Evolutionary conservation across 345 rosid genomes (phyloP).

Genomic region (Lepidium africanum): DNA sequence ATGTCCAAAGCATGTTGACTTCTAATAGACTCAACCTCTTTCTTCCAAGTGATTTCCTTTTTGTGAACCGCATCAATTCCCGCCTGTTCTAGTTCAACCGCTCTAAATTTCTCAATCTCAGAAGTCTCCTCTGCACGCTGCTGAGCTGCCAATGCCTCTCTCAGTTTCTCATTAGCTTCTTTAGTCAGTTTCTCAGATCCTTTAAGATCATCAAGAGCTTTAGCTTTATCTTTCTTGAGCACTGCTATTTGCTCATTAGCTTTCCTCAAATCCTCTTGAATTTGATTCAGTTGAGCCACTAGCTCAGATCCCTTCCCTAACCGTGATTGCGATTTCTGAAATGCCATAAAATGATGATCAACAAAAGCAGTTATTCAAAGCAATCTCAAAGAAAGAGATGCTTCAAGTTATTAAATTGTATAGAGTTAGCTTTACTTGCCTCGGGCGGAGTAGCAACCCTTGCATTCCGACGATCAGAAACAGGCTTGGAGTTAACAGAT

Average conservation of each 20-base stretch:
- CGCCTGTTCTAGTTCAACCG: constrained; percentile 79
- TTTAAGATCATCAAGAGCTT: constrained; percentile 65
- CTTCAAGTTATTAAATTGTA: background rate
- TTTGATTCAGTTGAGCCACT: constrained; percentile 53
- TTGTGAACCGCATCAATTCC: constrained; percentile 77
- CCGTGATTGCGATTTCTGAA: constrained; percentile 56
- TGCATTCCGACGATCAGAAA: constrained; percentile 54
- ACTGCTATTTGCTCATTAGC: constrained; percentile 58
- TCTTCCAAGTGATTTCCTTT: constrained; percentile 76
- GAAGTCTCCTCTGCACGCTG: constrained; percentile 82
- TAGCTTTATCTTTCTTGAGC: constrained; percentile 73
- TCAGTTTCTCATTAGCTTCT: constrained; percentile 69
- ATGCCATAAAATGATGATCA: background rate
- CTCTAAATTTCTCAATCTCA: constrained; percentile 84
- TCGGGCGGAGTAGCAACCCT: constrained; percentile 60
- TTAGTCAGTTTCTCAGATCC: constrained; percentile 52
- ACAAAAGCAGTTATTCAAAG: background rate
- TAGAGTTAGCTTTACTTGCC: constrained; percentile 36
- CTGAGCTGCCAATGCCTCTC: constrained; percentile 82
- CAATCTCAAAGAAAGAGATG: background rate
- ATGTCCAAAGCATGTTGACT: constrained; percentile 85
- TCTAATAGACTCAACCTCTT: constrained; percentile 67
- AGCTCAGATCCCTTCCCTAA: constrained; percentile 54
- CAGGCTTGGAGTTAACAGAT: constrained; percentile 52
- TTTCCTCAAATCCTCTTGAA: constrained; percentile 74